Conservation (phyloP, 352 stramenopile genomes). For the Halophytophthora batemanensis region DNA sequence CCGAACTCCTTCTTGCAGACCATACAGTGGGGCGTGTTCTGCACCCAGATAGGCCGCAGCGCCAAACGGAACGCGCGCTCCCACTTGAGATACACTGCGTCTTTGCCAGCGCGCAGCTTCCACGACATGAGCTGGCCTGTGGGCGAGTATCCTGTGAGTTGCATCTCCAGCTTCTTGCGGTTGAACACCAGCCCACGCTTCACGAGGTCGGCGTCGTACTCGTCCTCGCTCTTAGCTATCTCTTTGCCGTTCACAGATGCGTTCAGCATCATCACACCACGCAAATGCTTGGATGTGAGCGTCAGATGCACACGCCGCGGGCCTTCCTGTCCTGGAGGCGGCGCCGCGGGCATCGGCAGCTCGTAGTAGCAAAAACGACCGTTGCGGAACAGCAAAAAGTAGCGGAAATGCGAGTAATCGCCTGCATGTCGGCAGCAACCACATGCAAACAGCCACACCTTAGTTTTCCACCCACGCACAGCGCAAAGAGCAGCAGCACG, state of each 20-base stretch:
- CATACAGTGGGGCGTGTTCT: conserved; percentile 70
- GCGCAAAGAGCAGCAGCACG: no score
- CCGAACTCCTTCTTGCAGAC: conserved; percentile 74
- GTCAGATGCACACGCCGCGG: conserved; percentile 58
- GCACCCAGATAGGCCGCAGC: conserved; percentile 74
- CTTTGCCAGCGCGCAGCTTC: conserved; percentile 71
- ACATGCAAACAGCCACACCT: no score
- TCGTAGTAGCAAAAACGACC: conserved; percentile 87
- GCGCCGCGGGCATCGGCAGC: conserved; percentile 53
- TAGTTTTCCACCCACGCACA: no score
- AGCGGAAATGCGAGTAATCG: conserved; percentile 85
- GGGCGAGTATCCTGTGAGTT: conserved; percentile 75
- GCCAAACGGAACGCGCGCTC: conserved; percentile 76
- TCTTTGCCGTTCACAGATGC: conserved; percentile 71
- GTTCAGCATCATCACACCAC: conserved; percentile 83
- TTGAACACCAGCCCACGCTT: conserved; percentile 78
- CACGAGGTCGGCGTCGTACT: conserved; percentile 63
- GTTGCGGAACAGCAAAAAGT: conserved; percentile 82
- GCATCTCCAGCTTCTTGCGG: conserved; percentile 79
- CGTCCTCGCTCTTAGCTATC: conserved; percentile 58
- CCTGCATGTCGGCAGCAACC: no score
- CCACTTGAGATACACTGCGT: conserved; percentile 77
- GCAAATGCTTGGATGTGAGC: conserved; percentile 72
- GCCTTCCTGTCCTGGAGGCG: conserved; percentile 17
- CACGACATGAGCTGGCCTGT: conserved; percentile 76